phyloP scores from a whole-genome alignment of 78 protist species.

The Isochrysis galbana region DNA sequence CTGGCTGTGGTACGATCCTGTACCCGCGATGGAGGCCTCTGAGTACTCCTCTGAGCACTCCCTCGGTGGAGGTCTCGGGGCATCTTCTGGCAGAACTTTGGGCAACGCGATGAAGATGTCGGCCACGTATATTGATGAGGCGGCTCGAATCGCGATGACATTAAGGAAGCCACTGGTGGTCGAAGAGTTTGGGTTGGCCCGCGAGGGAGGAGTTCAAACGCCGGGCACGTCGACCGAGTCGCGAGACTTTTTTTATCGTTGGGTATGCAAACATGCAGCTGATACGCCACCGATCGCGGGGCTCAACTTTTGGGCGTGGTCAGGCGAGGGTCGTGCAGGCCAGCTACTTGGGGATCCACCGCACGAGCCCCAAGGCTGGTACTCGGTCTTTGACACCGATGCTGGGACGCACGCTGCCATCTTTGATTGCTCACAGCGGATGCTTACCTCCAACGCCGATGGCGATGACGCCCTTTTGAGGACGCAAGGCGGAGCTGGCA shows the following conservation, averaged over 20 bases:
- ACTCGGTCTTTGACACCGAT: background rate
- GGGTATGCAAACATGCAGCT: background rate
- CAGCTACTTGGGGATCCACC: background rate
- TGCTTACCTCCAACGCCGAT: too few relatives aligned
- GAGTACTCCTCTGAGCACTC: too few relatives aligned
- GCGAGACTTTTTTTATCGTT: background rate
- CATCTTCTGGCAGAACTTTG: background rate
- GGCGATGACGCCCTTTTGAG: too few relatives aligned
- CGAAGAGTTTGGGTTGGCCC: constrained; percentile 14
- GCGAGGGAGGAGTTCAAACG: background rate
- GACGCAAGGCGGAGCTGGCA: too few relatives aligned
- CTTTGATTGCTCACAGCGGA: background rate
- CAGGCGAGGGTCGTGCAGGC: background rate
- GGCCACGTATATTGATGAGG: background rate
- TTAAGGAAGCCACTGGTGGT: background rate
- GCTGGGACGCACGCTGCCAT: background rate
- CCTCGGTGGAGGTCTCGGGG: background rate
- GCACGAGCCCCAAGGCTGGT: constrained; percentile 16
- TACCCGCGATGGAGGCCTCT: too few relatives aligned
- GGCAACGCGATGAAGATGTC: background rate
- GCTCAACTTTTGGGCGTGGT: background rate
- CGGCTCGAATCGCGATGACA: background rate
- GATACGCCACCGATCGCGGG: background rate
- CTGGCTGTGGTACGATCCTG: constrained; percentile 2
- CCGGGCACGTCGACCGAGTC: background rate